phyloP scores from a whole-genome alignment of 768 basidiomycete genomes.

The Suillus ampliporus region DNA sequence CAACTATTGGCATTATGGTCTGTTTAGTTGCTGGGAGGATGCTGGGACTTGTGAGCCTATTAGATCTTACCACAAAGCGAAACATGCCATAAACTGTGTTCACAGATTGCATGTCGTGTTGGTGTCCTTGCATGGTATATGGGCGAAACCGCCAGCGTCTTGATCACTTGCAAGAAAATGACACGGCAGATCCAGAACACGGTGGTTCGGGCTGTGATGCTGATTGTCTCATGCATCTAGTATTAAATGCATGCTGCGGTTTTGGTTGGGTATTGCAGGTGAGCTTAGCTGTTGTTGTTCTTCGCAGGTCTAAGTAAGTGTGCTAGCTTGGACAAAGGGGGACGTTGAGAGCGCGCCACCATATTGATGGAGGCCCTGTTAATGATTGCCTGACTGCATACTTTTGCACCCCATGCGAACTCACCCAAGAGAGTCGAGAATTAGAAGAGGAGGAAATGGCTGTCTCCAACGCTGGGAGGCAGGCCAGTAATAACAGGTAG shows the following conservation, averaged over 20 bases:
- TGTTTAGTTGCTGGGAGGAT: constrained; percentile 11
- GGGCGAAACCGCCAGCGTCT: constrained; percentile 42
- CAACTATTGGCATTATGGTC: constrained; percentile 1
- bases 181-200: constrained; percentile 42
- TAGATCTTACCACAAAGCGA: background rate
- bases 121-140: constrained; percentile 46
- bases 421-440: constrained; percentile 54
- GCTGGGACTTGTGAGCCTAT: constrained; percentile 7
- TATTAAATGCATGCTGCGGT: constrained; percentile 11
- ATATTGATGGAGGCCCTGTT: constrained; percentile 49
- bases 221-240: constrained; percentile 24
- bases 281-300: background rate
- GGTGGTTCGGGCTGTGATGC: constrained; percentile 30
- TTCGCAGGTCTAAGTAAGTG: background rate
- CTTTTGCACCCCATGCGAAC: constrained; percentile 53
- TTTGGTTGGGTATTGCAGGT: constrained; percentile 14
- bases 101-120: constrained; percentile 31
- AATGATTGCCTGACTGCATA: constrained; percentile 47
- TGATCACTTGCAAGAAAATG: constrained; percentile 36
- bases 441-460: constrained; percentile 49
- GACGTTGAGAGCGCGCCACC: constrained; percentile 48
- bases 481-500: background rate
- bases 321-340: constrained; percentile 42
- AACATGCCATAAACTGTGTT: background rate
- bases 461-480: no score